phyloP scores from a whole-genome alignment of 495 filamentous ascomycete species.

The Neurospora sp. region DNA sequence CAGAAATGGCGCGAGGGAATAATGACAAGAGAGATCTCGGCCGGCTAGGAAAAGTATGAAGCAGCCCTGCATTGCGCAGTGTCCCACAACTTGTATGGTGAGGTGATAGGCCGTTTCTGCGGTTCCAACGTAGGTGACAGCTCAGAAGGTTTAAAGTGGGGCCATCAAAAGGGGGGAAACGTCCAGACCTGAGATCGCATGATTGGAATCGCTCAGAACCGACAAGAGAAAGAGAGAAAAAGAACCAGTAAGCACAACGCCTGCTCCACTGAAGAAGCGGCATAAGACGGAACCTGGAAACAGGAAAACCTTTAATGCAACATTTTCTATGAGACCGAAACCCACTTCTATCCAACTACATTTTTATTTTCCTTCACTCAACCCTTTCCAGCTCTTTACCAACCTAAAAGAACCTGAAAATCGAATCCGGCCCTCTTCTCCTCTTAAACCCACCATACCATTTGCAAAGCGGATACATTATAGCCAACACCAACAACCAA shows the following conservation, averaged over 20 bases:
- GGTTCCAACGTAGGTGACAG: background rate
- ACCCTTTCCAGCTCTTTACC: background rate
- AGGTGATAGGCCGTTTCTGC: too few relatives aligned
- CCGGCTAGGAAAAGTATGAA: background rate
- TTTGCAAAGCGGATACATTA: slow-evolving; percentile 19
- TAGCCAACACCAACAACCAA: slow-evolving; percentile 8
- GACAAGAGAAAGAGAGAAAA: background rate
- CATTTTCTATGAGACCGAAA: background rate
- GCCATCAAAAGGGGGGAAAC: background rate
- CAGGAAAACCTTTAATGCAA: background rate
- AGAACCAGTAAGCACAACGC: background rate
- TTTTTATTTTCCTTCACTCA: background rate
- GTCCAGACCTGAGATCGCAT: background rate
- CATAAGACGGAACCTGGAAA: background rate
- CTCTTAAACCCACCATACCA: slow-evolving; percentile 24
- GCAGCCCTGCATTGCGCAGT: background rate
- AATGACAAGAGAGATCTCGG: background rate
- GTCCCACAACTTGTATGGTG: too few relatives aligned
- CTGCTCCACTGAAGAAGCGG: background rate
- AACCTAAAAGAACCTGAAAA: slow-evolving; percentile 26
- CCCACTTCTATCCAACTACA: background rate
- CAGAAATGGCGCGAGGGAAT: background rate
- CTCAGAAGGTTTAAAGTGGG: background rate
- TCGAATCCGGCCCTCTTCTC: slow-evolving; percentile 17
- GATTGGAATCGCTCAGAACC: background rate